Conservation (phyloP, 129 eudicot genomes). For the Flaveria bidentis region DNA sequence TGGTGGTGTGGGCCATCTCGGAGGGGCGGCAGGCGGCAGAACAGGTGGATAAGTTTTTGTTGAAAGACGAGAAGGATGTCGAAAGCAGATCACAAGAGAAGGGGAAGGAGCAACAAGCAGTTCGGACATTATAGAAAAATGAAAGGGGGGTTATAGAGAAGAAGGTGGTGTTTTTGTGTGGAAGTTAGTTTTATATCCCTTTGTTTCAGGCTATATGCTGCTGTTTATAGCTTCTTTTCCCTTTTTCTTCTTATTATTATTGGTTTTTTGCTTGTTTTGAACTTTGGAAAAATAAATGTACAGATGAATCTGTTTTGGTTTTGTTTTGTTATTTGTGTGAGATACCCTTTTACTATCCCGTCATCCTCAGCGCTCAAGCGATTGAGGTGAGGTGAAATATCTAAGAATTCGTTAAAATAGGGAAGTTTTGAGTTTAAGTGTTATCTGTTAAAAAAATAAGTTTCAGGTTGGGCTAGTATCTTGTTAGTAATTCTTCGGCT, state of each 20-base stretch:
- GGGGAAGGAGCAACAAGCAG: constrained; percentile 50
- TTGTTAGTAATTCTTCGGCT: too few species aligned
- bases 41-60: constrained; percentile 78
- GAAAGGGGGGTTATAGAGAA: not conserved
- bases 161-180: constrained; percentile 12
- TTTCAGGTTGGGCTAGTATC: too few species aligned
- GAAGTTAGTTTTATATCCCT: constrained; percentile 23
- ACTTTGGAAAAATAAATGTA: constrained; percentile 37
- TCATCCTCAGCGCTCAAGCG: too few species aligned
- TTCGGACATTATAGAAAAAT: constrained; percentile 33
- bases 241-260: not conserved
- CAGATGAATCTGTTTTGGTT: constrained; percentile 31
- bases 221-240: constrained; percentile 25
- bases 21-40: constrained; percentile 97
- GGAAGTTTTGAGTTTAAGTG: too few species aligned
- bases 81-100: constrained; percentile 35
- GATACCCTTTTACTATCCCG: not conserved
- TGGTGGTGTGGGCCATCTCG: constrained; percentile 98
- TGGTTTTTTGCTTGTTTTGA: constrained; percentile 5
- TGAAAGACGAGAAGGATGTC: constrained; percentile 39
- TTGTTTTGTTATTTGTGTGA: not conserved
- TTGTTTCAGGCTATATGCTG: not conserved
- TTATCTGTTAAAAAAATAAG: too few species aligned
- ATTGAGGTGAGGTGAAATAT: too few species aligned
- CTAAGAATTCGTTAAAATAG: too few species aligned